Base-by-base conservation (phyloP, 140 eudicot genomes). In the Senecio squalidus region DNA sequence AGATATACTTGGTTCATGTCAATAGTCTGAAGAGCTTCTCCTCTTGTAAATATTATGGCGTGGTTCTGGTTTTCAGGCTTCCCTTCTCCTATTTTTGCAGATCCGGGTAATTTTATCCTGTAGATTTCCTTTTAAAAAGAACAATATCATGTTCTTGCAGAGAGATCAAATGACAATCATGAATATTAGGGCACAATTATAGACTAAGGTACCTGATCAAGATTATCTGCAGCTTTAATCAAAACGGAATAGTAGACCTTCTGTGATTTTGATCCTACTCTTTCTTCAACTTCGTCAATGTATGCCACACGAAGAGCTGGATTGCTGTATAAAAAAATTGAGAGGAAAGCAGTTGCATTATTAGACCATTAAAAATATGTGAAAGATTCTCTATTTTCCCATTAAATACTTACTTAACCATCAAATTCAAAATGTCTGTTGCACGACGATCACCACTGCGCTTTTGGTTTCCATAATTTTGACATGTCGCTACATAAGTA, bases 31-130 rank as follows among this genome's bases (percentile, higher is more conserved):
- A 92, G 89, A 73, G 99, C 99, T 78, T 92, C 99, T 54, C 99
- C 99, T 67, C 99, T 80, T 20, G 89, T 74, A 67, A 92, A 92
- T 56, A 92, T 61, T 44, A 92, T 88, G 61, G 99, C 99, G 60
- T 92, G 99, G 61, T 92, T 92, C 73, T 92, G 99, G 67, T 92
- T 92, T 74, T 92, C 99, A 55, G 99, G 99, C 71, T 92, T 92
- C 52, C 99, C 99, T 92, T 92, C 99, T 71, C 99, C 99, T 65
- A 92, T 67, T 78, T 75, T 92, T 73, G 96, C 95, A 21, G 96
- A 60, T n/a, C 99, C 99, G 29, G 99, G 99, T 75, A 92, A 71
- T 61, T 82, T 92, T 68, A 92, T 80, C 59, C 99, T 93, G 76
- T 87, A 92, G 54, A 92, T 92, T 84, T 92, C 99, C 99, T 92